Evolutionary conservation across 306 rosid species (phyloP).

Genomic region (Glycyrrhiza uralensis): DNA sequence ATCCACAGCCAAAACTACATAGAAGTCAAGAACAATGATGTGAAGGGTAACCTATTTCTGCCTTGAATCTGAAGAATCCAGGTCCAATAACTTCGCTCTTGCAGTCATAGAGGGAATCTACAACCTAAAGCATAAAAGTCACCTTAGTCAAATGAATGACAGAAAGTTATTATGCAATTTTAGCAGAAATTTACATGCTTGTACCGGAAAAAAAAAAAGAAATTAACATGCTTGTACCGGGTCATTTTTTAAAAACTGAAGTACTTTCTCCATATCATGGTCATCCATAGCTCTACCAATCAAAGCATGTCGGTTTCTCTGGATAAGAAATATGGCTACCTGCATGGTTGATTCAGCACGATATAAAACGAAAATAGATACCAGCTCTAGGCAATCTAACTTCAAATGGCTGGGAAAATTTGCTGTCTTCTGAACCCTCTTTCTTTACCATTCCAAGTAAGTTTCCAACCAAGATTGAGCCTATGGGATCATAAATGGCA

Average conservation of each 20-base stretch:
- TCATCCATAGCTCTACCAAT: conserved; percentile 99
- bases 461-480: conserved; percentile 91
- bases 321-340: conserved; percentile 99
- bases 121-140: conserved; percentile 60
- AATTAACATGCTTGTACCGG: conserved; percentile 53
- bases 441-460: conserved; percentile 91
- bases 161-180: not conserved
- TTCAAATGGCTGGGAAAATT: not conserved
- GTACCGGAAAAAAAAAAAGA: too few relatives aligned
- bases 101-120: conserved; percentile 93
- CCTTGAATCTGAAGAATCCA: conserved; percentile 95
- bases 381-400: not conserved
- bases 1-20: not conserved
- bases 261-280: conserved; percentile 91
- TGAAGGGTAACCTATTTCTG: conserved; percentile 78
- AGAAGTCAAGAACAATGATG: conserved; percentile 18
- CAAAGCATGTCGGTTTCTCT: conserved; percentile 95
- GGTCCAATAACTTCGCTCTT: conserved; percentile 99
- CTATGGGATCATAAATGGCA: conserved; percentile 92
- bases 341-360: conserved; percentile 36
- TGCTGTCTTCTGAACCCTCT: conserved; percentile 23
- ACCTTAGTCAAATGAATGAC: conserved; percentile 28
- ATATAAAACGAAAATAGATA: conserved; percentile 18
- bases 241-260: conserved; percentile 80
- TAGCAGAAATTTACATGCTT: conserved; percentile 9